phyloP scores from a whole-genome alignment of 1,139 yeast species.

The Scheffersomyces parashehatae region DNA sequence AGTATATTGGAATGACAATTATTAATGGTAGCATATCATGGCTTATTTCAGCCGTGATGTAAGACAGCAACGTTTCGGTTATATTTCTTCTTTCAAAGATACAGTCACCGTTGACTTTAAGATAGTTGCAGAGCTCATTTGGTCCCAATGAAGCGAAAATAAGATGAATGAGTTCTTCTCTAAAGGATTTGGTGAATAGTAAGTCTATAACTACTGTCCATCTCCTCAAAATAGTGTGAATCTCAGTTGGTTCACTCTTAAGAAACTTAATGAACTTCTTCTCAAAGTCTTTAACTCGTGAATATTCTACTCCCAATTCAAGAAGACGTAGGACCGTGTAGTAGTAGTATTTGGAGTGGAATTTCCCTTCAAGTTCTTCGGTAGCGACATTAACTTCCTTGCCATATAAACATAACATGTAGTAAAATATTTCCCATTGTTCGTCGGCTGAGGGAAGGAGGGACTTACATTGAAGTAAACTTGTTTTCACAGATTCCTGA shows the following conservation, averaged over 20 bases:
- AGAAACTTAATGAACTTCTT: constrained; percentile 28
- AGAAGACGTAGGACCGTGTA: constrained; percentile 47
- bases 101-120: constrained; percentile 15
- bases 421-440: constrained; percentile 48
- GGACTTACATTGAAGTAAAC: constrained; percentile 11
- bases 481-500: constrained; percentile 16
- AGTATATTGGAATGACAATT: constrained; percentile 42
- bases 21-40: neutral
- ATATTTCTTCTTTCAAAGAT: constrained; percentile 49
- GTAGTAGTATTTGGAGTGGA: constrained; percentile 24
- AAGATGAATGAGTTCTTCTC: constrained; percentile 12
- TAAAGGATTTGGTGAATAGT: constrained; percentile 23
- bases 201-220: constrained; percentile 56
- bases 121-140: constrained; percentile 16
- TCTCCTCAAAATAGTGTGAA: constrained; percentile 41
- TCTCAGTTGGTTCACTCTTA: constrained; percentile 9
- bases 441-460: constrained; percentile 14
- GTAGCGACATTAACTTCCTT: constrained; percentile 21
- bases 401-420: constrained; percentile 51
- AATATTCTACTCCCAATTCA: constrained; percentile 40
- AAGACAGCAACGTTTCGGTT: constrained; percentile 26
- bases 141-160: constrained; percentile 9
- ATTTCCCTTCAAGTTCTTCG: neutral
- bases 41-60: constrained; percentile 8
- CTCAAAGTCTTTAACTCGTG: constrained; percentile 9